Evolutionary conservation across 2,329 filamentous ascomycete genomes (phyloP), one percentile per base, ranked within the genome.

Genomic region (Xylariaceae sp.): DNA sequence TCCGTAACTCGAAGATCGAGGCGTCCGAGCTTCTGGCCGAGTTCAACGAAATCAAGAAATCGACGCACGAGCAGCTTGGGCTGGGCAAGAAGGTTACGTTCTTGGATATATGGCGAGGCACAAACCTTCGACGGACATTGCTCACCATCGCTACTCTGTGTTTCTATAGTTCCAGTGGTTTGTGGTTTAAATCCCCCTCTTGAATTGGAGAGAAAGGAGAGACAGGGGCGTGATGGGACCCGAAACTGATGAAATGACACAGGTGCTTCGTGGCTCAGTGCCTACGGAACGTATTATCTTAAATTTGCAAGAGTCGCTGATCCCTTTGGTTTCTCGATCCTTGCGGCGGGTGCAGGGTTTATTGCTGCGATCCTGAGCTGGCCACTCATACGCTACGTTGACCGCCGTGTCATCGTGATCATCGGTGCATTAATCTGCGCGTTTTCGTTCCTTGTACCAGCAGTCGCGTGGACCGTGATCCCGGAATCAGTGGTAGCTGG

Each of bases 301-400:
- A 56, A 61, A 13, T 62, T 67, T 32, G 69, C 70, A 7, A 68
- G 68, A 8, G 67, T 71, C 13, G 57, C 53, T 3, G 60, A 70
- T 26, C 62, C 68, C 0, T 71, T 72, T 48, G 61, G 61, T 2
- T 71, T 65, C 45, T 69, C 69, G 7, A 60, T 68, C 26, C 68
- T 71, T 63, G 65, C 69, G 42, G 68, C 66, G 2, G 67, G 65
- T 44, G 64, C 70, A 56, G 70, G 69, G 3, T 58, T 71, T 16
- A 40, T 70, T 8, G 68, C 67, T 13, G 67, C 69, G 4, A 54
- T 71, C 8, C 44, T 61, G 18, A 68, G 67, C 26, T 57, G 68
- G 36, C 57, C 62, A n/a, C 61, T 67, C 26, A 4, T 26, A 8
- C 26, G 26, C 26, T 26, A 26, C 8, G 8, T 26, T 8, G 26